Evolutionary conservation across 805 yeast species (phyloP), one percentile per base, ranked within the genome.

Genomic region (Cyberlindnera saturnus): DNA sequence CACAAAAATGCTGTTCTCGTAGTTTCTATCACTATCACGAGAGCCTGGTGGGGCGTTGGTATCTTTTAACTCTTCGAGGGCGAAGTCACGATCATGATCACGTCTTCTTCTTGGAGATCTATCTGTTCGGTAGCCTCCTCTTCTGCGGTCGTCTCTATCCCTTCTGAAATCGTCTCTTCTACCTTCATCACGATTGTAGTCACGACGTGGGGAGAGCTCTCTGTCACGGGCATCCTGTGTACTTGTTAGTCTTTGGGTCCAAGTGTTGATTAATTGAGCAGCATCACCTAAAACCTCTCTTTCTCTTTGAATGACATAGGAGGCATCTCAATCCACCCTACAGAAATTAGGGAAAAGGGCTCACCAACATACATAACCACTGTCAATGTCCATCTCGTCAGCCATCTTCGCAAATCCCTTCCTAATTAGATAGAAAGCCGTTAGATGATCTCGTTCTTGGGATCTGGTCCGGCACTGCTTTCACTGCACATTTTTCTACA

Each of bases 1-100:
- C 37, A 85, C 73, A 55, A 85, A 85, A 36, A 84, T 69, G 46
- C 87, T 80, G 58, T 82, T 81, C 38, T 72, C 74, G 59, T 81
- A 81, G 60, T 82, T 78, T 65, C 89, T 73, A 40, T 69, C 70
- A 26, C 66, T 62, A 50, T 68, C 70, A 30, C 64, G 63, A 7
- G 64, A 47, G 2, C 49, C 50, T 10, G 41, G 54, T 52, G 44
- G 48, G 38, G 32, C 58, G 37, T 38, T 48, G 15, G 58, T 52
- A 20, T 59, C 62, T 43, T 67, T 58, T 26, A 60, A 58, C 29
- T 57, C 62, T 32, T 61, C 56, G 30, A 62, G 59, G 32, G 44
- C 44, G 29, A 28, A 38, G 36, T 18, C 61, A 44, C 62, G 58
- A 31, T 45, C 38, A 23, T 23, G 28, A 6, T 20, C 31, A 15